phyloP scores from a whole-genome alignment of 176 grass and related monocot genomes.

The Aegilops speltoides region DNA sequence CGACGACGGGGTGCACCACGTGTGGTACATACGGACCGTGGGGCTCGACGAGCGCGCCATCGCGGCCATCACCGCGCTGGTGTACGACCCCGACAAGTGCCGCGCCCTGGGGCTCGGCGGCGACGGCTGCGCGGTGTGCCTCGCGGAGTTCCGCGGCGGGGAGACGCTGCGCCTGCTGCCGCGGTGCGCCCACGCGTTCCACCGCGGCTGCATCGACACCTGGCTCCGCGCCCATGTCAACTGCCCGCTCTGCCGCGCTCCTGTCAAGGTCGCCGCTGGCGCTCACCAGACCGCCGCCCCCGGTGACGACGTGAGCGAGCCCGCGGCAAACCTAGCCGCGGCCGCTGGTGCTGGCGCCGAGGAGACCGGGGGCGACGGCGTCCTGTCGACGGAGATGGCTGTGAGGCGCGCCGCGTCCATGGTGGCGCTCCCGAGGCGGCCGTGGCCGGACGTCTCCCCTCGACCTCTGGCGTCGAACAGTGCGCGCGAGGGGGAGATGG shows the following conservation, averaged over 20 bases:
- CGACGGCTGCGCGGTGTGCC: constrained; percentile 70
- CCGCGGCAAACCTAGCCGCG: neutral
- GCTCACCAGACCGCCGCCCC: neutral
- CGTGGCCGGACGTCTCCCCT: constrained; percentile 28
- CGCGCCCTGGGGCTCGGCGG: neutral
- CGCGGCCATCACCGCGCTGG: constrained; percentile 59
- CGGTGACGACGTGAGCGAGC: neutral
- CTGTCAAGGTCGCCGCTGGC: constrained; percentile 36
- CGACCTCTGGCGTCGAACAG: constrained; percentile 25
- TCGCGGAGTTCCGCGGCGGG: constrained; percentile 74
- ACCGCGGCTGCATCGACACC: constrained; percentile 76
- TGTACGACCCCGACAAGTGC: constrained; percentile 55
- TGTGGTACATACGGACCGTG: constrained; percentile 83
- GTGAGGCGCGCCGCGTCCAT: constrained; percentile 38
- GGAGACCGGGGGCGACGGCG: neutral
- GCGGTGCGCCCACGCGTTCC: constrained; percentile 79
- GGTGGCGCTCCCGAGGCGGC: constrained; percentile 29
- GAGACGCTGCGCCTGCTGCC: constrained; percentile 83
- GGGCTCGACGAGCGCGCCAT: constrained; percentile 85
- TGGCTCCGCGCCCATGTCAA: constrained; percentile 83
- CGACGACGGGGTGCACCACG: constrained; percentile 51
- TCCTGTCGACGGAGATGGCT: neutral
- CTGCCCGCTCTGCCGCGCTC: constrained; percentile 80
- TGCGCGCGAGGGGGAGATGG: constrained; percentile 22
- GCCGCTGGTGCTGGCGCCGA: neutral